Evolutionary conservation across 306 rosid genomes (phyloP), one percentile per base, ranked within the genome.

Genomic region (Cyclanthera cordifolia): DNA sequence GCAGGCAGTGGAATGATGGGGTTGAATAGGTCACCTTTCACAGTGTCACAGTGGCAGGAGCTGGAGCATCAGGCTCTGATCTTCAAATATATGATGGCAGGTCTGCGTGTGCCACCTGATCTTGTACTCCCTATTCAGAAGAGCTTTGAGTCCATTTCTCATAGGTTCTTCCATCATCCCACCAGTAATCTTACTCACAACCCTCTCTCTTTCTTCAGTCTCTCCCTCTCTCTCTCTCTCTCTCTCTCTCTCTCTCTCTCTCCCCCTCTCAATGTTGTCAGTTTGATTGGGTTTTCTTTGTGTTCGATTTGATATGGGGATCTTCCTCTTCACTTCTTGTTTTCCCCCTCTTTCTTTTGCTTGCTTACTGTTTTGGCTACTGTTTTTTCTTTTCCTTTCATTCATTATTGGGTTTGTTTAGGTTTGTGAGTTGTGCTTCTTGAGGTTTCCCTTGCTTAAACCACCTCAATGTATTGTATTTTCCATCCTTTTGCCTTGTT

Each of bases 21-120:
- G 55, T 58, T 67, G 65, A 85, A 60, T 59, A 72, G 85, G 74
- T 79, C 90, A 19, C 92, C 85, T 73, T 90, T 90, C 82, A 90
- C 97, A 60, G 83, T 77, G 76, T 79, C 90, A 2, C 97, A 90
- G 82, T 90, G 95, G 95, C 90, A 86, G 70, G 95, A 90, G 84
- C 86, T 90, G 46, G 97, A 90, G 70, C 95, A 86, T 73, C 95
- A 90, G 71, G 93, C 92, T 52, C 84, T 85, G 77, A 90, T 90
- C 82, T 90, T 90, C 74, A 90, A 86, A 84, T 90, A 88, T 74
- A 79, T 90, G 70, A 80, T 86, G 74, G 93, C 93, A 2, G 95
- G 95, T 21, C 46, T 88, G 55, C 79, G 93, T 24, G 97, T 90
- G 21, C 97, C 97, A 4, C 90, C 95, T 4, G 90, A 90, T 74